These are phyloP conservation scores for Wallacemonas sp. DNA, from an alignment of 208 protist species.

Conservation along the genomic window DNA sequence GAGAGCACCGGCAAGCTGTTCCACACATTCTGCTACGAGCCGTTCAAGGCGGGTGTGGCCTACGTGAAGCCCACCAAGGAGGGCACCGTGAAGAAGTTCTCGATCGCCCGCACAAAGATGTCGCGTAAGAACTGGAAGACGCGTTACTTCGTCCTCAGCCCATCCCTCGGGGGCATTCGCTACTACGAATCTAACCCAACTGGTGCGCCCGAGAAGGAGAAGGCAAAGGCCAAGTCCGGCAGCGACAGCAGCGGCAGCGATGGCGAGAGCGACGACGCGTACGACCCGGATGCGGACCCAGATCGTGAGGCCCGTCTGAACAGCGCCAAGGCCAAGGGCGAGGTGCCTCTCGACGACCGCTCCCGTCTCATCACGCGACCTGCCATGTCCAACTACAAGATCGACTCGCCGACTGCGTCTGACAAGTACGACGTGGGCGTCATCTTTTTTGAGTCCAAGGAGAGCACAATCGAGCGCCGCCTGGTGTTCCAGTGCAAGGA, in stretches of 20 bases:
- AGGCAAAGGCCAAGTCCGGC: constrained; percentile 12
- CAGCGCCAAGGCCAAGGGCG: constrained; percentile 29
- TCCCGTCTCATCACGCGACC: constrained; percentile 40
- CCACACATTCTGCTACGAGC: constrained; percentile 26
- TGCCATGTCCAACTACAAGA: constrained; percentile 34
- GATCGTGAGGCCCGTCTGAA: constrained; percentile 23
- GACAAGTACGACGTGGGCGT: constrained; percentile 31
- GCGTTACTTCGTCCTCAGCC: constrained; percentile 40
- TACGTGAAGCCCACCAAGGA: constrained; percentile 36
- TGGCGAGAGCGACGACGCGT: constrained; percentile 9
- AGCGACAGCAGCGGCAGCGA: constrained; percentile 1
- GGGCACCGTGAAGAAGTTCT: constrained; percentile 41
- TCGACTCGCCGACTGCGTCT: constrained; percentile 24
- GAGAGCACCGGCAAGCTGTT: constrained; percentile 27
- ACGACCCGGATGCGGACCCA: constrained; percentile 25
- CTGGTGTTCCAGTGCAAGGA: constrained; percentile 41
- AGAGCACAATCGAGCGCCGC: constrained; percentile 34
- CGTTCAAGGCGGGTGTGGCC: constrained; percentile 18
- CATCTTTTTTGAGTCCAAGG: constrained; percentile 35
- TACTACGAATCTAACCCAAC: constrained; percentile 37
- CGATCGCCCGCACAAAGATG: constrained; percentile 42
- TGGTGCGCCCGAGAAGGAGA: constrained; percentile 6
- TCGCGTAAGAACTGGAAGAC: constrained; percentile 51
- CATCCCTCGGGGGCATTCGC: constrained; percentile 26
- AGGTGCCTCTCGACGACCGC: constrained; percentile 34